These are phyloP conservation scores for Leptodermis oblonga DNA, from an alignment of 257 asterid species.

Conservation along the genomic window DNA sequence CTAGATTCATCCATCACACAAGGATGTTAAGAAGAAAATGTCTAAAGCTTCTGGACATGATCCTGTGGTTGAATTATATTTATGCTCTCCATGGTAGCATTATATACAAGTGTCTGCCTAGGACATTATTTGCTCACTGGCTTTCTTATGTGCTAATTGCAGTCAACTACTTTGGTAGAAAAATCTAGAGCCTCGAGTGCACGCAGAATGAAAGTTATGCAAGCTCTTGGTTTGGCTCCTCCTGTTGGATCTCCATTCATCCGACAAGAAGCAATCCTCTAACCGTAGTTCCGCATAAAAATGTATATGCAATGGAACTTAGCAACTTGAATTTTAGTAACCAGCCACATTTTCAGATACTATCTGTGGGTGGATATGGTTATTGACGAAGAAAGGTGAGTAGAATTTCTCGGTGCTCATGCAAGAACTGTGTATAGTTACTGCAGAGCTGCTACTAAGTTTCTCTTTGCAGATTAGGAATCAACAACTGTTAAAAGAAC, in stretches of 20 bases:
- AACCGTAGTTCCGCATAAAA: background rate
- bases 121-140: conserved; percentile 4
- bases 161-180: conserved; percentile 16
- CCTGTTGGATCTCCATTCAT: conserved; percentile 35
- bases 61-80: background rate
- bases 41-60: conserved; percentile 10
- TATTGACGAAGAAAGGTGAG: background rate
- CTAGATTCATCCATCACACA: background rate
- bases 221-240: conserved; percentile 33
- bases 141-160: conserved; percentile 5
- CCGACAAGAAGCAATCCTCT: background rate
- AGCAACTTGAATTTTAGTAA: background rate
- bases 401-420: background rate
- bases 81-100: conserved; percentile 3
- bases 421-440: background rate
- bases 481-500: background rate
- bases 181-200: conserved; percentile 13
- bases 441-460: background rate
- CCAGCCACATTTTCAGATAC: background rate
- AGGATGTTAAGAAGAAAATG: conserved; percentile 4
- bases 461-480: background rate
- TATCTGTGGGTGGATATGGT: no score
- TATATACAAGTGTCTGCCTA: background rate
- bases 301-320: background rate
- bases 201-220: conserved; percentile 30